These are phyloP conservation scores for Zelopaecilomyces penicillatus DNA, from an alignment of 2,329 filamentous ascomycete species.

Conservation along the genomic window DNA sequence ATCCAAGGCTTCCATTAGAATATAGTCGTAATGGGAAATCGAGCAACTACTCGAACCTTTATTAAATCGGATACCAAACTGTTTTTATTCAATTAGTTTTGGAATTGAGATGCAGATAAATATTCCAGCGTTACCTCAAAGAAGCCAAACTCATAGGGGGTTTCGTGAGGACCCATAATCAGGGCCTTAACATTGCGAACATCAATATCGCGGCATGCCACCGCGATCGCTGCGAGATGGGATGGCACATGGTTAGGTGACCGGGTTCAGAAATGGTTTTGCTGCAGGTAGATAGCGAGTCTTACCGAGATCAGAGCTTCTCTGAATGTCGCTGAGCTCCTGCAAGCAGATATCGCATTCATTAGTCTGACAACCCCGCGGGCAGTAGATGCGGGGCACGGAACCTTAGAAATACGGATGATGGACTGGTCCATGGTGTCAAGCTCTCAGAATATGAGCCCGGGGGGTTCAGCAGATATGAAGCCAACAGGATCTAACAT, in stretches of 20 bases:
- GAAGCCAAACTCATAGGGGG: constrained; percentile 94
- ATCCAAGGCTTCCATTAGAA: not conserved
- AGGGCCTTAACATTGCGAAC: constrained; percentile 80
- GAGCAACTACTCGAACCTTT: constrained; percentile 44
- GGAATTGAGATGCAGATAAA: not conserved
- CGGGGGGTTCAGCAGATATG: not conserved
- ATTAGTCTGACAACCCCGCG: constrained; percentile 3
- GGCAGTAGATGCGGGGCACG: not conserved
- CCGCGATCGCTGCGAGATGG: constrained; percentile 59
- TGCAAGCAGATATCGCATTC: constrained; percentile 25
- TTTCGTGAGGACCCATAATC: constrained; percentile 87
- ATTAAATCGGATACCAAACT: constrained; percentile 72
- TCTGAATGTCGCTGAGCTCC: constrained; percentile 82
- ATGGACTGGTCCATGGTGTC: constrained; percentile 64
- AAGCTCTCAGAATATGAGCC: not conserved
- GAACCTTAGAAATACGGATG: constrained; percentile 74
- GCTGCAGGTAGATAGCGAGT: constrained; percentile 7
- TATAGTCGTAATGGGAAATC: no score
- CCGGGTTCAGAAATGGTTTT: constrained; percentile 5
- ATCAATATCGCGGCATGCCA: constrained; percentile 79
- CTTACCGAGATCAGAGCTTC: constrained; percentile 74
- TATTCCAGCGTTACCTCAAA: constrained; percentile 62
- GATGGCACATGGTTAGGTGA: not conserved
- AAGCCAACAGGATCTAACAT: no score
- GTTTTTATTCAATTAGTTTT: constrained; percentile 3